Base-by-base conservation (phyloP, 371 early-diverging fungal genomes). In the Actinomortierella wolfii region DNA sequence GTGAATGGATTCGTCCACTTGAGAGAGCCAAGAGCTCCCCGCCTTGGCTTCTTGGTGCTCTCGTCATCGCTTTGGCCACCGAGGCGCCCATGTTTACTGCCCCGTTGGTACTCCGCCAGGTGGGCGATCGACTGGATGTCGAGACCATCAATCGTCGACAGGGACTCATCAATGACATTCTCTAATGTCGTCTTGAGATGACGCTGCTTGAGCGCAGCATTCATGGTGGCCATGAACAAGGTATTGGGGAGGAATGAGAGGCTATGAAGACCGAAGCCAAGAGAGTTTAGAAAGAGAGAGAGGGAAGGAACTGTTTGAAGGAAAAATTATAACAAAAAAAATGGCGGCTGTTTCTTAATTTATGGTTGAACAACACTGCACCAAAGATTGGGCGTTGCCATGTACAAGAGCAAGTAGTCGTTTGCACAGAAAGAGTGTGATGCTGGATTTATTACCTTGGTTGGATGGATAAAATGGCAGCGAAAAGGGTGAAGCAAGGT, bases 151-250 rank as follows among this genome's bases (percentile, higher is more conserved):
- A 34, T 34, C 7, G 34, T 34, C 34, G 34, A 34, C 7, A 34
- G 34, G 7, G 34, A 34, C 11, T 34, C 34, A 34, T 34, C 34
- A 34, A 34, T 54, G 59, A 41, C 18, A 17, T 54, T 48, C 42
- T 15, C 45, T 18, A 47, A 57, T 23, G 25, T 28, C 28, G 40
- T 3, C 2, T 14, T 54, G 44, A 46, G 52, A 47, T 69, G 59
- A 24, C 69, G 64, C 64, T 68, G 64, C 41, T 56, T 69, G 20
- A 64, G 60, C 57, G 69, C 64, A 4, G 34, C 11, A 48, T 54
- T 59, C n/a, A 40, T 40, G 26, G 50, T 23, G 26, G 55, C 63
- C 74, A 67, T 67, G 45, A 53, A 56, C 25, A 56, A 82, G 66
- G 21, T 71, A 4, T 34, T 79, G 2, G 49, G n/a, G 9, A 76